Conservation (phyloP, 1,139 yeast genomes). For the Hansenula sp. region DNA sequence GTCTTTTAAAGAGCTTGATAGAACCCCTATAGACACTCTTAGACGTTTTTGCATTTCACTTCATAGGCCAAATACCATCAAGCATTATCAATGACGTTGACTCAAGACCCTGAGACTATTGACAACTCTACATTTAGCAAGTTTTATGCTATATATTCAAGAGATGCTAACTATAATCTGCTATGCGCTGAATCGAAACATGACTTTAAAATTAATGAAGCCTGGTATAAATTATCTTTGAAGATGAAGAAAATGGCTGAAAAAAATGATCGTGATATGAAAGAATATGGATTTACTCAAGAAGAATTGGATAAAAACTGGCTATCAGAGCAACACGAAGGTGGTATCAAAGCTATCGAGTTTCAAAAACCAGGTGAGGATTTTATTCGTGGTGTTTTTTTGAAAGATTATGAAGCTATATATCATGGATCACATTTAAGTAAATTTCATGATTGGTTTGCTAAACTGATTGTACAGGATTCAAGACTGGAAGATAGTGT, state of each 20-base stretch:
- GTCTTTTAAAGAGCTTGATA: no score
- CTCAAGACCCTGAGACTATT: conserved; percentile 3
- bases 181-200: conserved; percentile 27
- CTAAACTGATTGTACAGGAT: conserved; percentile 29
- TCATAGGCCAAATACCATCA: neutral
- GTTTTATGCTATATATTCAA: conserved; percentile 30
- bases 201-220: conserved; percentile 20
- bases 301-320: neutral
- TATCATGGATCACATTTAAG: conserved; percentile 8
- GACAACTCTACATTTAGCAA: conserved; percentile 33
- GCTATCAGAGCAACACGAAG: conserved; percentile 8
- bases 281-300: neutral
- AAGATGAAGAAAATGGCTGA: neutral
- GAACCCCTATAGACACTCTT: no score
- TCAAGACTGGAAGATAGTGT: conserved; percentile 23
- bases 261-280: neutral
- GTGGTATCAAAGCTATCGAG: conserved; percentile 26
- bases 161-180: conserved; percentile 18
- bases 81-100: conserved; percentile 8
- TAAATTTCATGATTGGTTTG: conserved; percentile 34
- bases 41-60: neutral
- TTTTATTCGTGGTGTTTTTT: conserved; percentile 31
- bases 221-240: conserved; percentile 24
- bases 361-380: conserved; percentile 23
- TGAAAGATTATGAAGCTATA: conserved; percentile 25